phyloP scores from a whole-genome alignment of 306 rosid genomes.

The Glycyrrhiza uralensis region DNA sequence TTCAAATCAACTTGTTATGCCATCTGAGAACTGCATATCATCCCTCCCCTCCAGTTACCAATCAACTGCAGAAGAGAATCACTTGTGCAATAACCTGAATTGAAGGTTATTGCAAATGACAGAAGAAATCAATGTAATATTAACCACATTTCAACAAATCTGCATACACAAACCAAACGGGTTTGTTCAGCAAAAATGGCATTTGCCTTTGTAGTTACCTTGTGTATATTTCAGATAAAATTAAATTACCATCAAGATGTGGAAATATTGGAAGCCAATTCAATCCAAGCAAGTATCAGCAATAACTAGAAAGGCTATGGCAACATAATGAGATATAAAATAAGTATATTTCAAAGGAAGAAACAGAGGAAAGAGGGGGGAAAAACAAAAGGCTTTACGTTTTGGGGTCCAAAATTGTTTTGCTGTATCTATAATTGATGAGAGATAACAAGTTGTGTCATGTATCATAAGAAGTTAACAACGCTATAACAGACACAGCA shows the following conservation, averaged over 20 bases:
- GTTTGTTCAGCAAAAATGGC: neutral
- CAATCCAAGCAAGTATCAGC: neutral
- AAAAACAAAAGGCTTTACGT: neutral
- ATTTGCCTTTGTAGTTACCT: neutral
- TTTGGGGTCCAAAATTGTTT: neutral
- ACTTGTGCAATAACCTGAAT: neutral
- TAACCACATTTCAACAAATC: neutral
- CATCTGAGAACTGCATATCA: neutral
- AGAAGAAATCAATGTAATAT: neutral
- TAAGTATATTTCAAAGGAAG: neutral
- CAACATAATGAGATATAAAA: neutral
- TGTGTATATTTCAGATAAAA: neutral
- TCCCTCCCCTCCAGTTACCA: constrained; percentile 25
- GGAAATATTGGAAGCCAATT: neutral
- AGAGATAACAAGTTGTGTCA: neutral
- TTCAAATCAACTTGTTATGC: neutral
- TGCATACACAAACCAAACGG: neutral
- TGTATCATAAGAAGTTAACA: neutral
- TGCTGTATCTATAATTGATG: neutral
- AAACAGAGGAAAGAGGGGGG: neutral
- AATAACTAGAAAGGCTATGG: neutral
- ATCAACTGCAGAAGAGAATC: constrained; percentile 13
- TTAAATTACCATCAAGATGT: neutral
- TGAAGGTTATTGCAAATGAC: constrained; percentile 4
- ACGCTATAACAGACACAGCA: neutral